Conservation (phyloP, 2,329 filamentous ascomycete genomes). For the Aspergillus sp. region DNA sequence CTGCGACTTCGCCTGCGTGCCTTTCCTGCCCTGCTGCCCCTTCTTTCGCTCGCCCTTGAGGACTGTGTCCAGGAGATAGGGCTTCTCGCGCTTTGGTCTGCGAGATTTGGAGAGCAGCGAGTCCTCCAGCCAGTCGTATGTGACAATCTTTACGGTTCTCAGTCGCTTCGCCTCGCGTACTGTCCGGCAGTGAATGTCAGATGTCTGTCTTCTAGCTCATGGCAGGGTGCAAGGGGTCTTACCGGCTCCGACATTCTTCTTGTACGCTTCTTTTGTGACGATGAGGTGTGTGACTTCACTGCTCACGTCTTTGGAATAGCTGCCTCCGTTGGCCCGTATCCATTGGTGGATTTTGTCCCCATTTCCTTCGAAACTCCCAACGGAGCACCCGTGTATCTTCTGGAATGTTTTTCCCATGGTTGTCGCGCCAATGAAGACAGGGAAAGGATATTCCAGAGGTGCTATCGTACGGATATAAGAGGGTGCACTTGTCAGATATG, state of each 20-base stretch:
- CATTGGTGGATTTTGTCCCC: constrained; percentile 55
- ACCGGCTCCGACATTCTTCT: constrained; percentile 37
- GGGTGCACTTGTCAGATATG: not conserved
- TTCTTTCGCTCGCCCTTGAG: constrained; percentile 18
- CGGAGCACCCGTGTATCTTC: constrained; percentile 46
- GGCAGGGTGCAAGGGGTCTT: constrained; percentile 3
- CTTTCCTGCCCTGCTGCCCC: not conserved
- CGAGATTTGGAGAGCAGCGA: constrained; percentile 25
- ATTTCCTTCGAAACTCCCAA: constrained; percentile 48
- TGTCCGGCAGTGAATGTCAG: constrained; percentile 22
- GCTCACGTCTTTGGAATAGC: constrained; percentile 44
- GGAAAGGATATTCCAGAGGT: not conserved
- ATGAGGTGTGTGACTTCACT: constrained; percentile 63
- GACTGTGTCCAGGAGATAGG: constrained; percentile 32
- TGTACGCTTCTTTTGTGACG: constrained; percentile 53
- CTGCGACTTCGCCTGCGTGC: constrained; percentile 2
- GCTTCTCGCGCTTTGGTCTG: constrained; percentile 24
- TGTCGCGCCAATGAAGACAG: not conserved
- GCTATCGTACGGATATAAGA: not conserved
- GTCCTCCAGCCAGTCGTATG: constrained; percentile 40
- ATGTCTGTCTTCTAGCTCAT: not conserved
- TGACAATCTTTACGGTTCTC: constrained; percentile 35
- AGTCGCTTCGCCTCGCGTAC: constrained; percentile 33
- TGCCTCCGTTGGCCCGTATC: constrained; percentile 55
- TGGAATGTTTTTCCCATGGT: constrained; percentile 41